Evolutionary conservation across 306 rosid genomes (phyloP).

Genomic region (Amphicarpaea edgeworthii): DNA sequence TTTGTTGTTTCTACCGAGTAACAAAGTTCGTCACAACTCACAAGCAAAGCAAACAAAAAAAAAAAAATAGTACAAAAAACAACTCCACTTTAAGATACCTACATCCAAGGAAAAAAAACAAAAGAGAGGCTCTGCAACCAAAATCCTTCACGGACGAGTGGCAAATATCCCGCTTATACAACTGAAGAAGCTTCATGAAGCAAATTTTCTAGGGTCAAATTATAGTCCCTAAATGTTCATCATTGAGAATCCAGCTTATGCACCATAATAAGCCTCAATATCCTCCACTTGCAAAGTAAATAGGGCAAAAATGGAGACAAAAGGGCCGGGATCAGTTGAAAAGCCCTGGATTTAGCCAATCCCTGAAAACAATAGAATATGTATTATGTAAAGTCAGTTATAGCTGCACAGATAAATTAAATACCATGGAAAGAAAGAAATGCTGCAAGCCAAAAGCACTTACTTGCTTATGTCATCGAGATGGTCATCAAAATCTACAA

Average conservation of each 20-base stretch:
- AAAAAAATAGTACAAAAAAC: not conserved
- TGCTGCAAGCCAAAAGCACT: constrained; percentile 32
- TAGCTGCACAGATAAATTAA: not conserved
- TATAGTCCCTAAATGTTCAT: constrained; percentile 36
- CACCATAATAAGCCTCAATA: constrained; percentile 34
- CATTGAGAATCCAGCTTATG: constrained; percentile 43
- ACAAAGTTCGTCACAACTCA: not conserved
- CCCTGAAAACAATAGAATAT: constrained; percentile 62
- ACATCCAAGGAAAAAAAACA: constrained; percentile 9
- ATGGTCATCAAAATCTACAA: constrained; percentile 94
- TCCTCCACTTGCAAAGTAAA: constrained; percentile 40
- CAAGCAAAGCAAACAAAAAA: not conserved
- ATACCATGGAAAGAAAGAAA: constrained; percentile 17
- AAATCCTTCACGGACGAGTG: constrained; percentile 21
- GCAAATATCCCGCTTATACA: constrained; percentile 43
- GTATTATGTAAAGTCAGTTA: constrained; percentile 20
- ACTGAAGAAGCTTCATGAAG: constrained; percentile 23
- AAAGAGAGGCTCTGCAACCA: constrained; percentile 29
- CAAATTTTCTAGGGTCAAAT: constrained; percentile 35
- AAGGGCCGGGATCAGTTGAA: constrained; percentile 63
- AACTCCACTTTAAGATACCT: constrained; percentile 36
- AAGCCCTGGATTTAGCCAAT: constrained; percentile 92
- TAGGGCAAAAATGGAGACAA: constrained; percentile 32
- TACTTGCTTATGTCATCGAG: constrained; percentile 96
- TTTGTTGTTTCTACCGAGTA: constrained; percentile 29